These are phyloP conservation scores for Chytridiales sp. DNA, from an alignment of 371 early-diverging fungal genomes.

Conservation along the genomic window DNA sequence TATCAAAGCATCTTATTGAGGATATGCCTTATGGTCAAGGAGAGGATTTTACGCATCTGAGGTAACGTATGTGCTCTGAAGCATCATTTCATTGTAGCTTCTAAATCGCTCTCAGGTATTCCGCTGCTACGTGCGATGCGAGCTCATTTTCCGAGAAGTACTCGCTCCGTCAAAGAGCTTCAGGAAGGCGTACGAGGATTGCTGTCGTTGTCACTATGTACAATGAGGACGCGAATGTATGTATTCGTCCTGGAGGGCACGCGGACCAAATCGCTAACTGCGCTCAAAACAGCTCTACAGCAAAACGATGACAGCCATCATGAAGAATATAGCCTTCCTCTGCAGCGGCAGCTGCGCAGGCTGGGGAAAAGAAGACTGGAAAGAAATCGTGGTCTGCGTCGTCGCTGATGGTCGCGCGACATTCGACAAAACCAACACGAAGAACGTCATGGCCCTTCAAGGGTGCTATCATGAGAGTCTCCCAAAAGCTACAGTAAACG, in stretches of 20 bases:
- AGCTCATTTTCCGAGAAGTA: constrained; percentile 47
- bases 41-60: constrained; percentile 46
- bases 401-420: constrained; percentile 66
- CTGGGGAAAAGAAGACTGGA: constrained; percentile 85
- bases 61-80: constrained; percentile 14
- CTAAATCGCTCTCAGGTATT: constrained; percentile 23
- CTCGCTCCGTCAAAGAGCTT: constrained; percentile 69
- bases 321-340: constrained; percentile 84
- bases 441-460: constrained; percentile 53
- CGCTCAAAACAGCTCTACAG: too few species aligned
- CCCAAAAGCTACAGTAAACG: constrained; percentile 42
- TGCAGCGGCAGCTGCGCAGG: constrained; percentile 68
- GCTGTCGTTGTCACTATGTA: constrained; percentile 60
- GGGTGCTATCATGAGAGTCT: constrained; percentile 67
- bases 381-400: constrained; percentile 68
- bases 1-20: too few species aligned
- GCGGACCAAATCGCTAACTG: too few species aligned
- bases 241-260: too few species aligned
- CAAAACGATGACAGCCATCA: constrained; percentile 71
- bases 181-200: constrained; percentile 78
- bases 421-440: too few species aligned
- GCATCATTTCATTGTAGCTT: neutral
- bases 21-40: too few species aligned
- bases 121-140: constrained; percentile 38
- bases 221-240: constrained; percentile 37